Evolutionary conservation across 768 basidiomycete genomes (phyloP).

Genomic region (Boletus sensibilis): DNA sequence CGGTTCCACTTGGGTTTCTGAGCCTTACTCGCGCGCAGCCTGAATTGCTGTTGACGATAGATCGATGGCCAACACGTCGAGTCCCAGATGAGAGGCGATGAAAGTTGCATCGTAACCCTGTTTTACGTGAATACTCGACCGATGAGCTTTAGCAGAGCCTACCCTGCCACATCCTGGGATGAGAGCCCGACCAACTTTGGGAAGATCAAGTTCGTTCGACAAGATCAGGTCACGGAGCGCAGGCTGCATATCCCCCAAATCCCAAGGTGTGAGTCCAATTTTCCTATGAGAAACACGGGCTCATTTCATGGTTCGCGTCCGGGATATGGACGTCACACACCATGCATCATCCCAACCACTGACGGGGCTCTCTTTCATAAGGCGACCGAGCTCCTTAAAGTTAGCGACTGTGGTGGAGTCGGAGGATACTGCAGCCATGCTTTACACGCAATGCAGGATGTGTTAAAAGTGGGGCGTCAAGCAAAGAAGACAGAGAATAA

Average conservation of each 20-base stretch:
- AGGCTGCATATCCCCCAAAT: slow-evolving; percentile 52
- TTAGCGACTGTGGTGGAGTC: neutral
- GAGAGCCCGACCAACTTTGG: slow-evolving; percentile 43
- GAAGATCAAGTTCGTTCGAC: slow-evolving; percentile 43
- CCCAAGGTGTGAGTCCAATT: slow-evolving; percentile 60
- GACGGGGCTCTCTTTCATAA: slow-evolving; percentile 13
- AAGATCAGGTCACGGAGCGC: slow-evolving; percentile 53
- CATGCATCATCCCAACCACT: slow-evolving; percentile 24
- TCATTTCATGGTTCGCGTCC: neutral
- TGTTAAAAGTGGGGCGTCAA: no score
- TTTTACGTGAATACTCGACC: neutral
- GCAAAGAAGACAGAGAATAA: no score
- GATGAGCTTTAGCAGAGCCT: neutral
- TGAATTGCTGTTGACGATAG: slow-evolving; percentile 17
- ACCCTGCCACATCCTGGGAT: slow-evolving; percentile 60
- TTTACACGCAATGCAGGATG: neutral
- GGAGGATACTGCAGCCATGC: neutral
- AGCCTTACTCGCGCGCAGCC: slow-evolving; percentile 21
- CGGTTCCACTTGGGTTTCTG: neutral
- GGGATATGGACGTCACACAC: neutral
- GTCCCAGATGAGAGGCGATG: slow-evolving; percentile 16
- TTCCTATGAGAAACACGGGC: slow-evolving; percentile 36
- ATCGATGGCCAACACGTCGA: slow-evolving; percentile 21
- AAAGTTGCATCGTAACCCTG: slow-evolving; percentile 22
- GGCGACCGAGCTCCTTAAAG: slow-evolving; percentile 3